phyloP scores from a whole-genome alignment of 2,329 filamentous ascomycete species.

The Trichoderma simmonsii region DNA sequence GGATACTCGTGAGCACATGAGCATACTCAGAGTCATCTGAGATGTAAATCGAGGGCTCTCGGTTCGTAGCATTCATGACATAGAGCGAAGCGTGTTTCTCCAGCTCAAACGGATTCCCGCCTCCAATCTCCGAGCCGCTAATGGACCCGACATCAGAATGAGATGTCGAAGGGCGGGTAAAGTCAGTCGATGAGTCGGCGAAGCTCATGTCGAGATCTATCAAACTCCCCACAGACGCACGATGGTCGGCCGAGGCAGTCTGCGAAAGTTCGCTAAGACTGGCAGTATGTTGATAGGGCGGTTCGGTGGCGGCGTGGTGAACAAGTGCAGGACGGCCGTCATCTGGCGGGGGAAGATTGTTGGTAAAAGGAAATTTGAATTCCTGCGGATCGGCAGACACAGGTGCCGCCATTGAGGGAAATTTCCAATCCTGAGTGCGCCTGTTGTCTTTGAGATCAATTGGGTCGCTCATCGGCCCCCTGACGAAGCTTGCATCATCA shows the following conservation, averaged over 20 bases:
- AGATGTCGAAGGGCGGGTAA: constrained; percentile 55
- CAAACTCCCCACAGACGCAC: constrained; percentile 44
- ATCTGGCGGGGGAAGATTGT: constrained; percentile 29
- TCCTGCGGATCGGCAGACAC: constrained; percentile 53
- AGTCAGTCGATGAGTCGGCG: constrained; percentile 49
- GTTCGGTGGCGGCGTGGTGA: constrained; percentile 52
- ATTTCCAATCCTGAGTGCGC: constrained; percentile 56
- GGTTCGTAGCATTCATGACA: constrained; percentile 37
- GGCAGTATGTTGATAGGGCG: constrained; percentile 43
- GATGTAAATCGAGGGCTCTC: constrained; percentile 60
- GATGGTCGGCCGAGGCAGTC: constrained; percentile 35
- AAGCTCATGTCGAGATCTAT: constrained; percentile 56
- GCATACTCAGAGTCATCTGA: constrained; percentile 56
- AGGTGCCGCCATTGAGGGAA: constrained; percentile 50
- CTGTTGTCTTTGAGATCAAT: constrained; percentile 52
- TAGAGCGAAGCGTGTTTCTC: constrained; percentile 61
- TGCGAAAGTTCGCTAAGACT: constrained; percentile 42
- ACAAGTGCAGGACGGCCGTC: constrained; percentile 43
- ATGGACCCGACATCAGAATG: constrained; percentile 57
- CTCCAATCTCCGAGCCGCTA: constrained; percentile 53
- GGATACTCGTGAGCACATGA: constrained; percentile 33
- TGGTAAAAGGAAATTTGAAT: constrained; percentile 41
- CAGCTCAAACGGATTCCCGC: constrained; percentile 58
- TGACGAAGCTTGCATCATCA: constrained; percentile 43
- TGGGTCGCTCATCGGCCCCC: constrained; percentile 56